Evolutionary conservation across 2,329 filamentous ascomycete species (phyloP), one percentile per base, ranked within the genome.

Genomic region (Cordyceps militaris): DNA sequence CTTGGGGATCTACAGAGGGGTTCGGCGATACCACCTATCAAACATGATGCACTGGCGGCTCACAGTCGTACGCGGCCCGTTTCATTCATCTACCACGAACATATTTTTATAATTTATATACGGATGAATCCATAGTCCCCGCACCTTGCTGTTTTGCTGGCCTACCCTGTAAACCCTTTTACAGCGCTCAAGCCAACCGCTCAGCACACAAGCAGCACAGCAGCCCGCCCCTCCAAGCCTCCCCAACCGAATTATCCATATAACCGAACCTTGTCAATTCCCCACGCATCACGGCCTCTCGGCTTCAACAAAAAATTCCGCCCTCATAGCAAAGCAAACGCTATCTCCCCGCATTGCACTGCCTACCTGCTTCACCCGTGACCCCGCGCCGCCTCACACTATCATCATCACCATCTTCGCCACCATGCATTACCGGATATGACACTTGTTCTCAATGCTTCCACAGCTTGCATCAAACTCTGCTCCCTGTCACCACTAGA

Each of bases 221-320:
- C n/a, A n/a, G n/a, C n/a, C n/a, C n/a, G n/a, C n/a, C n/a, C n/a
- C n/a, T n/a, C n/a, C n/a, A n/a, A n/a, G n/a, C n/a, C n/a, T 26
- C 52, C 53, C 53, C 53, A 56, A 56, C 53, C 32, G 46, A 54
- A 42, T 48, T 16, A 7, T 24, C n/a, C 43, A 56, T 55, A 24
- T 48, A 56, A 40, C 43, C 53, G 53, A 48, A 48, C 32, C 34
- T 28, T 34, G 3, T 30, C 21, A 9, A 28, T 24, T 54, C 51
- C 40, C 40, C 51, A 36, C 40, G 51, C 30, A 9, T 54, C 40
- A 24, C 42, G 30, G 28, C 23, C 53, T 23, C 53, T 56, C 53
- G 52, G 53, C 53, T 56, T 56, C 53, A 56, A 56, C 53, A 56
- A 56, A 55, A 48, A 38, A 26, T 13, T 21, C 28, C 10, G 30